phyloP scores from a whole-genome alignment of 441 rosid genomes.

The Eutrema salsugineum region DNA sequence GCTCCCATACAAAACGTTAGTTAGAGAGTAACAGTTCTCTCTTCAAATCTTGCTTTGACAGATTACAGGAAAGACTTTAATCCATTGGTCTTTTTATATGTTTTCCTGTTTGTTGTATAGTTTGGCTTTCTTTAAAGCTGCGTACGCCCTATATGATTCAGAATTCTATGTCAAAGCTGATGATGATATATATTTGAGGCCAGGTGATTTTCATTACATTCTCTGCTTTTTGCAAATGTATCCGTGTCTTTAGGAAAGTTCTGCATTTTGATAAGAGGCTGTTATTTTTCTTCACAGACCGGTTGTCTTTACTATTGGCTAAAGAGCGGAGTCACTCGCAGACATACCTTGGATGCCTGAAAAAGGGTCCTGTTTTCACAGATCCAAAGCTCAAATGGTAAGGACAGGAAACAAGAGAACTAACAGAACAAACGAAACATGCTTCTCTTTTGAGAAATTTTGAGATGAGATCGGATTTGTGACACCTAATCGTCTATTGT shows the following conservation, averaged over 20 bases:
- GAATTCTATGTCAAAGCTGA: conserved; percentile 95
- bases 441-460: not conserved
- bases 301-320: conserved; percentile 75
- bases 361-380: conserved; percentile 83
- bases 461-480: not conserved
- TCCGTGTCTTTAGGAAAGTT: not conserved
- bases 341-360: conserved; percentile 94
- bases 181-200: conserved; percentile 90
- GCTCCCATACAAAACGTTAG: conserved; percentile 99
- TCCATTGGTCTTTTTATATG: too few relatives aligned
- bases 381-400: conserved; percentile 87
- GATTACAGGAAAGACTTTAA: not conserved
- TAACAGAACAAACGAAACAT: not conserved
- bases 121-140: conserved; percentile 88
- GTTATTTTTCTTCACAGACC: conserved; percentile 46
- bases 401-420: conserved; percentile 12
- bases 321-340: conserved; percentile 76
- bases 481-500: not conserved
- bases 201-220: conserved; percentile 42
- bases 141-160: conserved; percentile 74
- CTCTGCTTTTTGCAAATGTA: not conserved
- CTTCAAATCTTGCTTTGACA: not conserved
- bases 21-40: conserved; percentile 18
- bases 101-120: conserved; percentile 32
- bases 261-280: not conserved